Evolutionary conservation across 176 grass and related monocot genomes (phyloP).

Genomic region (Triticum aestivum): IWGSC_CS_RefSeq_v2.1 NC_057804.1:577275987-577276486

Average conservation of each 20-base stretch:
- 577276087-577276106: conserved; percentile 45
- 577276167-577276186: conserved; percentile 1
- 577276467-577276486: conserved; percentile 13
- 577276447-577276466: conserved; percentile 14
- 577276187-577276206: conserved; percentile 33
- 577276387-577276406: background rate
- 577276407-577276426: conserved; percentile 14
- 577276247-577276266: background rate
- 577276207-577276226: conserved; percentile 55
- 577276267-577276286: background rate
- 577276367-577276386: background rate
- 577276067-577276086: conserved; percentile 43
- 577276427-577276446: background rate
- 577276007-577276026: background rate
- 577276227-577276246: conserved; percentile 40
- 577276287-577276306: background rate
- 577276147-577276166: conserved; percentile 38
- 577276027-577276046: conserved; percentile 31
- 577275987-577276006: background rate
- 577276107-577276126: conserved; percentile 53
- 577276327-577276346: background rate
- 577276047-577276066: conserved; percentile 37
- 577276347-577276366: background rate
- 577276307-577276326: background rate
- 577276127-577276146: conserved; percentile 45